These are phyloP conservation scores for Inga oerstediana DNA, from an alignment of 306 rosid species.

Conservation along the genomic window DNA sequence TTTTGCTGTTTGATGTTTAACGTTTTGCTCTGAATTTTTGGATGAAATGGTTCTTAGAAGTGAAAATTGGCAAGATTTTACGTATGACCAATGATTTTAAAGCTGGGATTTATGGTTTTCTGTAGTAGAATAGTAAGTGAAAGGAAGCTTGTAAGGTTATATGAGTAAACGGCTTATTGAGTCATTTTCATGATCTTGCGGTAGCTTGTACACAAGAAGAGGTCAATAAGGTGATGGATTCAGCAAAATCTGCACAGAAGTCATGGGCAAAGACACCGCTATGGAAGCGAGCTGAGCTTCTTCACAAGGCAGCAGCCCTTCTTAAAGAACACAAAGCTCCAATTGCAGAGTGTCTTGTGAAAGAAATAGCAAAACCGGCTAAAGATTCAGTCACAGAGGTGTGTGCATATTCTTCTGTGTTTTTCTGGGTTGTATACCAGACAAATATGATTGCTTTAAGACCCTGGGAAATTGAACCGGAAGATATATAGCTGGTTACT, in stretches of 20 bases:
- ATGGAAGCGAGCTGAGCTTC: conserved; percentile 95
- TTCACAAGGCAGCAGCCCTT: conserved; percentile 95
- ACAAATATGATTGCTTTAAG: neutral
- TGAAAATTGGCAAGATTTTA: neutral
- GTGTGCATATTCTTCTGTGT: conserved; percentile 47
- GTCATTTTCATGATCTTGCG: conserved; percentile 13
- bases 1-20: neutral
- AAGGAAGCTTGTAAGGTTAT: neutral
- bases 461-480: conserved; percentile 10
- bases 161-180: conserved; percentile 7
- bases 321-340: conserved; percentile 87
- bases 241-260: conserved; percentile 84
- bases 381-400: conserved; percentile 98
- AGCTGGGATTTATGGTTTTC: neutral
- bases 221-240: conserved; percentile 88
- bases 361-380: conserved; percentile 95
- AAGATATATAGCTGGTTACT: conserved; percentile 2
- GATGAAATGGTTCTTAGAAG: neutral
- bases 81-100: neutral
- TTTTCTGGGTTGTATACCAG: neutral
- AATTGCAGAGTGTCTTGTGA: conserved; percentile 86
- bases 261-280: conserved; percentile 98
- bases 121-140: neutral
- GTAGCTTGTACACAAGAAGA: conserved; percentile 95
- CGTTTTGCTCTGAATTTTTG: neutral